Percentiles rank a stretch among this genome's conserved stretches.
Evolutionary conservation across 179 eudicot species (phyloP).

Genomic region (Silene vulgaris): DNA sequence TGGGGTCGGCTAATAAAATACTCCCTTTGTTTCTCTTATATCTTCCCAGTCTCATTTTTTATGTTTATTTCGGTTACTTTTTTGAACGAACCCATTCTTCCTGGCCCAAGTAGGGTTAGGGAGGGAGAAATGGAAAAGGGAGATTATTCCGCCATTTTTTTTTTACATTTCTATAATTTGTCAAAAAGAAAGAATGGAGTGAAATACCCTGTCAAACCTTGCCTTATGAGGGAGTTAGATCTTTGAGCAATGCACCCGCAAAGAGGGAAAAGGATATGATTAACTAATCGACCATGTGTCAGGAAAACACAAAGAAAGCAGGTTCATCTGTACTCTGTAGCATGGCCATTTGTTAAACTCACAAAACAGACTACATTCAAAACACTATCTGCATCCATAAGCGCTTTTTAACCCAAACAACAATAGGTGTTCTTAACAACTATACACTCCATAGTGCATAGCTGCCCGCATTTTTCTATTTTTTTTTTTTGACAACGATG

Average conservation of each 20-base stretch:
- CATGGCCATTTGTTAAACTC: not conserved
- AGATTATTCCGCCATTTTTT: too few species aligned
- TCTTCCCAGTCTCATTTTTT: too few species aligned
- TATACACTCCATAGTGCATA: not conserved
- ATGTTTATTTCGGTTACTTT: too few species aligned
- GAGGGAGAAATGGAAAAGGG: too few species aligned
- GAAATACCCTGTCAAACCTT: not conserved
- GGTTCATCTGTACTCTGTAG: not conserved
- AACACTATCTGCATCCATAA: not conserved
- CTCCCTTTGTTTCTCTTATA: too few species aligned
- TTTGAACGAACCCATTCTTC: too few species aligned
- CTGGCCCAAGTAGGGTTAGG: too few species aligned
- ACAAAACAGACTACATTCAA: not conserved
- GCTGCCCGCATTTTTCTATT: not conserved
- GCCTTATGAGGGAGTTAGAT: not conserved
- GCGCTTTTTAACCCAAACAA: not conserved
- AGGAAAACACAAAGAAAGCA: not conserved
- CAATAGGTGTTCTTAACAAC: not conserved
- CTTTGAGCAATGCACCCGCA: not conserved
- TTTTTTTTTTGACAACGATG: too few species aligned
- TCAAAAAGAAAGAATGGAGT: not conserved
- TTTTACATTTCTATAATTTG: too few species aligned
- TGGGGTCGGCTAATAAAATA: not conserved
- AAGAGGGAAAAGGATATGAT: not conserved
- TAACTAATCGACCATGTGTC: not conserved